Percentiles rank a stretch among this genome's conserved stretches.
Conservation (phyloP, 352 stramenopile species). For the Phytophthora pistaciae region DNA sequence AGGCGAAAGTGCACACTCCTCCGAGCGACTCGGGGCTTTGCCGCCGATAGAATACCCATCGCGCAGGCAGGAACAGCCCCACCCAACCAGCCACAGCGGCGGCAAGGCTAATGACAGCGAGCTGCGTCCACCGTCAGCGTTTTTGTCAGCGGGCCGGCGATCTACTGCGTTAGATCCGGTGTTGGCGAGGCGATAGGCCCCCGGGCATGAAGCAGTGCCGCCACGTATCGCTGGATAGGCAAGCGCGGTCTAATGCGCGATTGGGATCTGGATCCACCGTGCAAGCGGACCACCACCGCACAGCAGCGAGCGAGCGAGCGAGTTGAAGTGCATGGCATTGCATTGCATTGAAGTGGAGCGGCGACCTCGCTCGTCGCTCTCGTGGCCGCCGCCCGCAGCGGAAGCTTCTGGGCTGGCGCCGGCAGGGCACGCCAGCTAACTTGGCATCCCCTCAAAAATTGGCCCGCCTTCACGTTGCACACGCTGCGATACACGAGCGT, state of each 20-base stretch:
- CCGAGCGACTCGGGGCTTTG: background rate
- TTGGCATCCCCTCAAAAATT: conserved; percentile 43
- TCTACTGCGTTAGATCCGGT: conserved; percentile 23
- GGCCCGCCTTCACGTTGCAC: conserved; percentile 13
- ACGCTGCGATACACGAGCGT: conserved; percentile 33
- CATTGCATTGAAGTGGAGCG: too few relatives aligned
- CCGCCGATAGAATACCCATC: conserved; percentile 22
- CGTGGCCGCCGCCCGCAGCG: background rate
- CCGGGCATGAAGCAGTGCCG: conserved; percentile 4
- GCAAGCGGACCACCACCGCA: background rate
- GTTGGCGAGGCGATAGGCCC: conserved; percentile 27
- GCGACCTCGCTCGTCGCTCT: too few relatives aligned
- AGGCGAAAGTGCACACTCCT: background rate
- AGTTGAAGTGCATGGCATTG: too few relatives aligned
- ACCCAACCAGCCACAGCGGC: background rate
- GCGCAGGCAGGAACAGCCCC: background rate
- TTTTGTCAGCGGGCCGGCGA: conserved; percentile 24
- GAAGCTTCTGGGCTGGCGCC: conserved; percentile 38
- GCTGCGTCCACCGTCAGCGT: conserved; percentile 5
- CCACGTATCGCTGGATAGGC: conserved; percentile 36
- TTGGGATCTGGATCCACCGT: conserved; percentile 1
- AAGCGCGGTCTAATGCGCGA: background rate
- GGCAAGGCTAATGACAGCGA: background rate
- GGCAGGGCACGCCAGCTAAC: conserved; percentile 37
- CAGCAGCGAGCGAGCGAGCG: background rate